Conservation (phyloP, 1,139 yeast genomes). For the Magnusiomyces ingens region DNA sequence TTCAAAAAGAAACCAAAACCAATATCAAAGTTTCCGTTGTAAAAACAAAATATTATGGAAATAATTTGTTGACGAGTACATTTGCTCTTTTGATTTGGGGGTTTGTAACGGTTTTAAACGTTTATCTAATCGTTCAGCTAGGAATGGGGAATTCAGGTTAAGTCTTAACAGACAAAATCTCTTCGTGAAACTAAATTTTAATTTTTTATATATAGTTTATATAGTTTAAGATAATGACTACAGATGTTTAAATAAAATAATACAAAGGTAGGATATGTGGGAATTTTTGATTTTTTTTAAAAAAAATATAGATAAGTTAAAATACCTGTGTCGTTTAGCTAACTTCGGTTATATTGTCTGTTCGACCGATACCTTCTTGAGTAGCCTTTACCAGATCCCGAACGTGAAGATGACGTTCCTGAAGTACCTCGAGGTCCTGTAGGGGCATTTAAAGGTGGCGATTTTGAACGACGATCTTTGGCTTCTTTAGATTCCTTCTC, state of each 20-base stretch:
- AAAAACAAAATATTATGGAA: slow-evolving; percentile 32
- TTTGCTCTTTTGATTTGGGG: slow-evolving; percentile 51
- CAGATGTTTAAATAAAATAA: no score
- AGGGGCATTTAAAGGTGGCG: slow-evolving; percentile 28
- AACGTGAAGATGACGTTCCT: slow-evolving; percentile 6
- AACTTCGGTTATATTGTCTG: no score
- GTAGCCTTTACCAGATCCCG: slow-evolving; percentile 8
- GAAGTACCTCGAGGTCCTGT: slow-evolving; percentile 23
- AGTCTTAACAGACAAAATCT: no score
- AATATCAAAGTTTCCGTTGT: no score
- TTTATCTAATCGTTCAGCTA: slow-evolving; percentile 62
- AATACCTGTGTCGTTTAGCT: no score
- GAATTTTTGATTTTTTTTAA: no score
- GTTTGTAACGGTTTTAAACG: slow-evolving; percentile 55
- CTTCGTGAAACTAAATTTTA: no score
- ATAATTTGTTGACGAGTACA: slow-evolving; percentile 50
- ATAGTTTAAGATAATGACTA: no score
- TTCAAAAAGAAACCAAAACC: no score
- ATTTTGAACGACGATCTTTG: slow-evolving; percentile 23
- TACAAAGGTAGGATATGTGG: no score
- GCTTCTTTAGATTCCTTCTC: slow-evolving; percentile 17
- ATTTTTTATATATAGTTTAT: no score
- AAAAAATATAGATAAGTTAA: no score
- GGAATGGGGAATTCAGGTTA: slow-evolving; percentile 29
- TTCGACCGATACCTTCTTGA: slow-evolving; percentile 6